These are phyloP conservation scores for Ophidiomyces ophidiicola DNA, from an alignment of 2,329 filamentous ascomycete species.

Conservation along the genomic window DNA sequence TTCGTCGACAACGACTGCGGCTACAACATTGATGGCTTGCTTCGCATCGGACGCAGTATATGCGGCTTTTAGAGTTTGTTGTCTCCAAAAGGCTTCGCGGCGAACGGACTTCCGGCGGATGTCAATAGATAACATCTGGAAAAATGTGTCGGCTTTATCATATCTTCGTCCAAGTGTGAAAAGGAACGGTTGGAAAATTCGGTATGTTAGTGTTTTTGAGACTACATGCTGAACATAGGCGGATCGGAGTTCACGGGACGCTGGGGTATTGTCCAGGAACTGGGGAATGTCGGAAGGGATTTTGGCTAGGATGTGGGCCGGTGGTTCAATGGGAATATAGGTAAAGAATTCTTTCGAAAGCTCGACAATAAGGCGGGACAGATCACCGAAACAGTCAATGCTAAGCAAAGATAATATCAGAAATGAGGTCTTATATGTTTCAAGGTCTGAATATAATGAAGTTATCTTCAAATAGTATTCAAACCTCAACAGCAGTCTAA, in stretches of 20 bases:
- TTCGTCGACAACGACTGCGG: slow-evolving; percentile 45
- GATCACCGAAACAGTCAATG: slow-evolving; percentile 41
- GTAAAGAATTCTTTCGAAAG: slow-evolving; percentile 42
- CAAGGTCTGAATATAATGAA: slow-evolving; percentile 9
- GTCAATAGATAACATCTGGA: slow-evolving; percentile 44
- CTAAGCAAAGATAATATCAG: slow-evolving; percentile 28
- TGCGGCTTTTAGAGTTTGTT: slow-evolving; percentile 46
- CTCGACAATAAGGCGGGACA: slow-evolving; percentile 41
- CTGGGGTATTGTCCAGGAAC: slow-evolving; percentile 42
- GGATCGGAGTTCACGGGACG: slow-evolving; percentile 41
- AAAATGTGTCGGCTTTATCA: slow-evolving; percentile 45
- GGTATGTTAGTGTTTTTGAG: slow-evolving; percentile 44
- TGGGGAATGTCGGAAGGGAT: slow-evolving; percentile 43
- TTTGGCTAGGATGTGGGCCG: slow-evolving; percentile 39
- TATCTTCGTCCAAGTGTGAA: slow-evolving; percentile 44
- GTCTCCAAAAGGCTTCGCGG: slow-evolving; percentile 47
- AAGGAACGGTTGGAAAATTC: slow-evolving; percentile 47
- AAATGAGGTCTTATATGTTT: background rate
- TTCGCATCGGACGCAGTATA: slow-evolving; percentile 47
- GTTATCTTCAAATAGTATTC: slow-evolving; percentile 10
- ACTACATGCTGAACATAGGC: slow-evolving; percentile 46
- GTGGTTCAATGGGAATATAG: slow-evolving; percentile 40
- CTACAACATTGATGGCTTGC: slow-evolving; percentile 44
- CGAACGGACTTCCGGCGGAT: slow-evolving; percentile 45
- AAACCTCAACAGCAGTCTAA: slow-evolving; percentile 7